Conservation (phyloP, 202 grass and related monocot species). For the Musa balbisiana region DNA sequence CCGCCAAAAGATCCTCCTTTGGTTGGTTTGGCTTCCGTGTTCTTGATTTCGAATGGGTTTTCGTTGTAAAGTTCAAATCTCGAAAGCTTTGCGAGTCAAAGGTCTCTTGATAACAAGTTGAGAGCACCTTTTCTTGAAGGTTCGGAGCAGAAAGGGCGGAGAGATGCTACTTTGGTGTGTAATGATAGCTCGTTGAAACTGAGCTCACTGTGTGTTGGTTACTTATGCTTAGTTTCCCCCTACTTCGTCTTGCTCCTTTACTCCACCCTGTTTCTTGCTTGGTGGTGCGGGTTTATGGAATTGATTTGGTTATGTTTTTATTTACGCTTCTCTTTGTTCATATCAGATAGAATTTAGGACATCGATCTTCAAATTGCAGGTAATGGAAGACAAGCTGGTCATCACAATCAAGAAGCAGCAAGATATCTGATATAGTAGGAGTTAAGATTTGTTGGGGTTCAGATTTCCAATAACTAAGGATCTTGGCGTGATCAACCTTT, state of each 20-base stretch:
- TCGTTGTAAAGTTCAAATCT: neutral
- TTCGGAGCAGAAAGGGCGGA: neutral
- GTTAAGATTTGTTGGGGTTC: neutral
- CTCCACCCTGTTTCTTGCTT: neutral
- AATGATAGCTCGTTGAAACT: neutral
- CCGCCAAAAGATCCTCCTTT: neutral
- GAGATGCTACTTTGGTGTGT: neutral
- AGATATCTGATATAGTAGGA: neutral
- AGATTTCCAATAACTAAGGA: neutral
- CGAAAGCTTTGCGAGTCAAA: neutral
- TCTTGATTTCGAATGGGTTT: neutral
- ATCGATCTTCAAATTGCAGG: neutral
- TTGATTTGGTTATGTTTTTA: neutral
- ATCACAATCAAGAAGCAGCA: too few relatives aligned
- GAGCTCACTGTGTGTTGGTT: neutral
- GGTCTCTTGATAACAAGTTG: neutral
- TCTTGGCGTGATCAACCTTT: neutral
- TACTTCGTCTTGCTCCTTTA: neutral
- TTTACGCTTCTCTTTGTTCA: neutral
- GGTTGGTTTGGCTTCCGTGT: neutral
- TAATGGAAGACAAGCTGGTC: neutral
- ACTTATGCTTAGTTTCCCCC: too few relatives aligned
- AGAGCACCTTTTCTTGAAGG: neutral
- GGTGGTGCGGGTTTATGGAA: neutral
- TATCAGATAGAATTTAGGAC: neutral